These are phyloP conservation scores for Pseudozyma hubeiensis DNA, from an alignment of 1,284 basidiomycete species.

Conservation along the genomic window DNA sequence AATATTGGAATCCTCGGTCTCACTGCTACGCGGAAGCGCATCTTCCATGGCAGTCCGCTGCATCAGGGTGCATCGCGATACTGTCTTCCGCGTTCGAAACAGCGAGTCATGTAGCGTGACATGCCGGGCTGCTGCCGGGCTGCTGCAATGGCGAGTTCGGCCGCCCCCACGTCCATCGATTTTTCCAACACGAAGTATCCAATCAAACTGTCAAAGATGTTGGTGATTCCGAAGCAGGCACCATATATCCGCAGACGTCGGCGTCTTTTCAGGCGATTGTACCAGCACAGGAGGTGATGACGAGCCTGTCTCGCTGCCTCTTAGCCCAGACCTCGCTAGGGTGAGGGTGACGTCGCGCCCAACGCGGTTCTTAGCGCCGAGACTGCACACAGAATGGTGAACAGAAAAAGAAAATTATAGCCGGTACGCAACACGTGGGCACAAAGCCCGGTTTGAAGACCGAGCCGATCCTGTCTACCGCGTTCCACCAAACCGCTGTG, in stretches of 20 bases:
- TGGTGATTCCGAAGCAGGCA: no score
- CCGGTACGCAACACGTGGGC: background rate
- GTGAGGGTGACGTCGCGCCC: constrained; percentile 1
- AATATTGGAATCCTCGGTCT: background rate
- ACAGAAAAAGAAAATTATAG: background rate
- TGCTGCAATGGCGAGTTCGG: constrained; percentile 5
- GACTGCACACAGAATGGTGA: no score
- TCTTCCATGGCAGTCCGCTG: background rate
- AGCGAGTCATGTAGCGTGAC: background rate
- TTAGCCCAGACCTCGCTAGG: background rate
- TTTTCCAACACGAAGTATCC: background rate
- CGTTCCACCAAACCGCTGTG: background rate
- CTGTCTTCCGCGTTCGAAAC: constrained; percentile 3
- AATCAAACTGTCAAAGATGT: background rate
- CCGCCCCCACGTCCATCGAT: constrained; percentile 10
- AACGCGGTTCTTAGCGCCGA: background rate
- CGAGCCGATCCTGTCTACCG: background rate
- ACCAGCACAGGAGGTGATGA: no score
- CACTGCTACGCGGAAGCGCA: background rate
- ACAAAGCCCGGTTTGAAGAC: constrained; percentile 15
- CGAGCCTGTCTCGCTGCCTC: no score
- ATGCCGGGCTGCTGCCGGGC: background rate
- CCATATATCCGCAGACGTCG: background rate
- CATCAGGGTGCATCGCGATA: constrained; percentile 4
- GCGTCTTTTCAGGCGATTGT: constrained; percentile 2